phyloP scores from a whole-genome alignment of 2,329 filamentous ascomycete genomes.

The Dichotomopilus funicola region DNA sequence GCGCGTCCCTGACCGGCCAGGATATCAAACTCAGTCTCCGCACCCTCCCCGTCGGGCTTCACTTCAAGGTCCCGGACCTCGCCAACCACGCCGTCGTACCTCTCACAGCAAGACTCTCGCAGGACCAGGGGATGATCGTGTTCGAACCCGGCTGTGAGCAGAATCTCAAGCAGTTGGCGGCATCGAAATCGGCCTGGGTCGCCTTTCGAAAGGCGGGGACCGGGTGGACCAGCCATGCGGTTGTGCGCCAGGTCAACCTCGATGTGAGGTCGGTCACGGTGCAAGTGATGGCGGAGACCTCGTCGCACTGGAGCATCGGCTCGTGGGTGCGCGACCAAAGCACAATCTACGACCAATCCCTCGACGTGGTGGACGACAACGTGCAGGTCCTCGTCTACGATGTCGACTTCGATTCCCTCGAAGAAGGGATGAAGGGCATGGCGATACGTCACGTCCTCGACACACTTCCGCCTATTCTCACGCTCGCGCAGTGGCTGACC shows the following conservation, averaged over 20 bases:
- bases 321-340: too few relatives aligned
- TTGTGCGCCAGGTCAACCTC: constrained; percentile 18
- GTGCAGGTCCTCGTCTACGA: constrained; percentile 39
- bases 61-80: constrained; percentile 29
- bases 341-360: too few relatives aligned
- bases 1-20: neutral
- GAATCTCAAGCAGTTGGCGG: neutral
- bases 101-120: neutral
- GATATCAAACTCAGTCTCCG: constrained; percentile 31
- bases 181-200: constrained; percentile 11
- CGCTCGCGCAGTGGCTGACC: constrained; percentile 49
- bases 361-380: neutral
- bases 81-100: neutral
- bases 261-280: neutral
- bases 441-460: constrained; percentile 49
- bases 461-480: constrained; percentile 53
- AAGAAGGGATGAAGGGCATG: constrained; percentile 38
- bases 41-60: constrained; percentile 39
- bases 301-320: neutral
- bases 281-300: neutral
- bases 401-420: constrained; percentile 51
- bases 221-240: neutral
- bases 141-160: constrained; percentile 2
- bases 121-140: constrained; percentile 1
- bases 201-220: constrained; percentile 10